phyloP scores from a whole-genome alignment of 139 green algal genomes.

The Chlorella sp. region DNA sequence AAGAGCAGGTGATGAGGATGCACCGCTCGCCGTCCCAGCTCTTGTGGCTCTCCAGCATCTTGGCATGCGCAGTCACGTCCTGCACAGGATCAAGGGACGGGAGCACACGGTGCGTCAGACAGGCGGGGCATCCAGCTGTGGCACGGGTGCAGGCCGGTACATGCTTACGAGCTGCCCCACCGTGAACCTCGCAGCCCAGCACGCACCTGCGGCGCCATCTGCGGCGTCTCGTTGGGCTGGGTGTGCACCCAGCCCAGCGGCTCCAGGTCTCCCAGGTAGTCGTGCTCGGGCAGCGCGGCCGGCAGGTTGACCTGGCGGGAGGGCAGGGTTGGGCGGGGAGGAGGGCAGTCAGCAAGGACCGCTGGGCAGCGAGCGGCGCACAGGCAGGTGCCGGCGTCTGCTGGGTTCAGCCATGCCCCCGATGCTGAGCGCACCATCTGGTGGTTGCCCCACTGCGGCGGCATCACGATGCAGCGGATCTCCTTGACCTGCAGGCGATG shows the following conservation, averaged over 20 bases:
- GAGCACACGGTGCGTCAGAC: not conserved
- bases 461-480: constrained; percentile 95
- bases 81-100: constrained; percentile 34
- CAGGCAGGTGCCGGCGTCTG: no score
- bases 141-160: no score
- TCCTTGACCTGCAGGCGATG: constrained; percentile 92
- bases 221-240: constrained; percentile 95
- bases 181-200: not conserved
- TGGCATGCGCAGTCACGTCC: constrained; percentile 93
- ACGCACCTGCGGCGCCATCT: constrained; percentile 85
- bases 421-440: constrained; percentile 30
- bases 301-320: constrained; percentile 84
- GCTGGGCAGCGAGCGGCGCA: not conserved
- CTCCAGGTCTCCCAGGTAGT: constrained; percentile 97
- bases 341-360: not conserved
- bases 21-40: constrained; percentile 97
- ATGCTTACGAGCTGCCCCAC: not conserved
- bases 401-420: no score
- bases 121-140: no score
- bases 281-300: constrained; percentile 88
- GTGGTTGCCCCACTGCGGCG: constrained; percentile 98
- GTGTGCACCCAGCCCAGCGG: constrained; percentile 99
- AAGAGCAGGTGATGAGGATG: constrained; percentile 92
- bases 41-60: constrained; percentile 94
- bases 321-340: not conserved